Base-by-base conservation (phyloP, 169 alveolate genomes). In the Plasmodium vivax region DNA sequence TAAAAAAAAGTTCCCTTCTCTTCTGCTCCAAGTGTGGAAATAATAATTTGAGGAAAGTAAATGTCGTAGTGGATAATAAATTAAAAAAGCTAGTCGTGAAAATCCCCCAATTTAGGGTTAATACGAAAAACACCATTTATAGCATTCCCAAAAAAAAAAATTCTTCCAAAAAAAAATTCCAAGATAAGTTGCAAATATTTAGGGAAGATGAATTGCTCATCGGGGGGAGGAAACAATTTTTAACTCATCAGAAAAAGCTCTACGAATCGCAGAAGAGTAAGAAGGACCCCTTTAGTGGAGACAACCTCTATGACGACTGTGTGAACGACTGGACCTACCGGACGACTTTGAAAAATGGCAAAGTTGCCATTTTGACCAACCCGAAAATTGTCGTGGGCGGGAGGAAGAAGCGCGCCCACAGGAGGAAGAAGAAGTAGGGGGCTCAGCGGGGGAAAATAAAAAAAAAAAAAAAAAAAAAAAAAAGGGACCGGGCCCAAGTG, bases 11-110 rank as follows among this genome's bases (percentile, higher is more conserved):
- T 43, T 41, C 84, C n/a, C 84, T 96, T 43, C 79, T 94, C 91
- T 98, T 98, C 93, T 98, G 99, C 83, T 94, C 96, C 19, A 97
- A 97, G 43, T 98, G 99, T 84, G 99, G 99, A 6, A 96, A 97
- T 85, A 98, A 98, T 51, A 98, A 98, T 12, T 95, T 98, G 16
- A 96, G 95, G 34, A 96, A 97, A 83, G 98, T 97, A 27, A 96
- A 97, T 84, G 97, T 97, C 32, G 80, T 83, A 54, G 95, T 96
- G 9, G 97, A 97, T 47, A 95, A 93, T 90, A 87, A 96, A 80
- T 92, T 95, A 82, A 87, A 95, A 73, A 95, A 93, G 43, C 32
- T 90, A 90, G 51, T 80, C 51, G 94, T 90, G 16, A 90, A 90
- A 90, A 90, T 90, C 1, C 94, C 94, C 27, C 81, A 90, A 19